Conservation (phyloP, 108 stramenopile genomes). For the Asterionellopsis glacialis region DNA sequence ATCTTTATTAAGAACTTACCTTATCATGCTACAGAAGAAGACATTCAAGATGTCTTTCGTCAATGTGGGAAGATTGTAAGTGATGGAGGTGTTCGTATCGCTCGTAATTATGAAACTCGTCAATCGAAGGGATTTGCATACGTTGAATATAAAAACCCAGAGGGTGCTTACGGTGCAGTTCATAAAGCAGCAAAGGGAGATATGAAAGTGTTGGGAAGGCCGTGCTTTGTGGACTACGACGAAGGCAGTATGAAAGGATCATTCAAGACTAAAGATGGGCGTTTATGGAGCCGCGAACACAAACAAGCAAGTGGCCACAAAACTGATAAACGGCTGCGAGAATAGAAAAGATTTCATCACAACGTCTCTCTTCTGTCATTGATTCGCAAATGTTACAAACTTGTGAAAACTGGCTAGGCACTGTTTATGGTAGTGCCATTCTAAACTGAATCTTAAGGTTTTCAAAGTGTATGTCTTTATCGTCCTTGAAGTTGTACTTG, state of each 20-base stretch:
- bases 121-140: conserved; percentile 80
- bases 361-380: no score
- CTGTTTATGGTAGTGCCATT: no score
- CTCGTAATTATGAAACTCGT: conserved; percentile 46
- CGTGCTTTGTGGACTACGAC: conserved; percentile 70
- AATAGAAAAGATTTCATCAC: no score
- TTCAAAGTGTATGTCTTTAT: no score
- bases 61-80: conserved; percentile 37
- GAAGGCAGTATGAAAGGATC: conserved; percentile 72
- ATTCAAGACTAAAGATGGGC: conserved; percentile 55
- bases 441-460: no score
- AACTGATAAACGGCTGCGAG: no score
- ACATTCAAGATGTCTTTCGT: conserved; percentile 60
- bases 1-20: conserved; percentile 92
- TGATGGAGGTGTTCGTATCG: conserved; percentile 70
- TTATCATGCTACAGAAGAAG: conserved; percentile 82
- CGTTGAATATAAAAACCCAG: conserved; percentile 61
- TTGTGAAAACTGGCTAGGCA: no score
- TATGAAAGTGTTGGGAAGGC: conserved; percentile 42
- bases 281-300: conserved; percentile 35
- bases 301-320: not conserved
- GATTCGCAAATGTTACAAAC: no score
- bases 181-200: conserved; percentile 54
- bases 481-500: no score
- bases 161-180: conserved; percentile 46